These are phyloP conservation scores for Xylaria sp. DNA, from an alignment of 2,329 filamentous ascomycete genomes.

Conservation along the genomic window DNA sequence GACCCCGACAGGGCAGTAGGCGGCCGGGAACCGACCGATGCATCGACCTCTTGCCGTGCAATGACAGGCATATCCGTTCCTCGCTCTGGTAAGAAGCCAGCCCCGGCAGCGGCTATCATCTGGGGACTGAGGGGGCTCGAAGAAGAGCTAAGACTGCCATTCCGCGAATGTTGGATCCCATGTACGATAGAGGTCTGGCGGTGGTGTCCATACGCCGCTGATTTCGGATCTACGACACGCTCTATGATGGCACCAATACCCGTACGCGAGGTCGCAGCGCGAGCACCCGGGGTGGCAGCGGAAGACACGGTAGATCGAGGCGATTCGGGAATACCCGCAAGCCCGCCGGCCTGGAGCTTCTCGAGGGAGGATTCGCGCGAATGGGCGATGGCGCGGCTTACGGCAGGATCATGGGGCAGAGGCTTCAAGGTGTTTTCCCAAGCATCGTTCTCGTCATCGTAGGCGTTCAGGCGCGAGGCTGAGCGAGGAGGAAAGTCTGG, in stretches of 20 bases:
- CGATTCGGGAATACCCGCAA: slow-evolving; percentile 50
- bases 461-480: slow-evolving; percentile 61
- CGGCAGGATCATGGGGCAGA: slow-evolving; percentile 54
- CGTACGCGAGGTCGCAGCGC: slow-evolving; percentile 56
- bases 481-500: slow-evolving; percentile 63
- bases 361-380: slow-evolving; percentile 70
- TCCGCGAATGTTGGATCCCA: slow-evolving; percentile 91
- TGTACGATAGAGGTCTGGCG: slow-evolving; percentile 97
- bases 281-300: slow-evolving; percentile 54
- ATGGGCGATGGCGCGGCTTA: slow-evolving; percentile 58
- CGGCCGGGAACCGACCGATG: slow-evolving; percentile 55
- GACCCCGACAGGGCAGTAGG: slow-evolving; percentile 62
- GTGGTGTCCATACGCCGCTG: slow-evolving; percentile 81
- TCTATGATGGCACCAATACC: slow-evolving; percentile 59
- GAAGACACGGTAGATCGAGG: slow-evolving; percentile 45
- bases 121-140: slow-evolving; percentile 90
- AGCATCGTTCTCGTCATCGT: slow-evolving; percentile 60
- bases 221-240: slow-evolving; percentile 67
- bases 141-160: slow-evolving; percentile 85
- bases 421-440: slow-evolving; percentile 66
- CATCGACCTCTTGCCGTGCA: slow-evolving; percentile 60
- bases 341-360: slow-evolving; percentile 57
- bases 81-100: slow-evolving; percentile 63
- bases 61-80: slow-evolving; percentile 61
- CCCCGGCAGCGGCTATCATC: slow-evolving; percentile 77